Evolutionary conservation across 2,329 filamentous ascomycete genomes (phyloP).

Genomic region (Aureobasidium pullulans): DNA sequence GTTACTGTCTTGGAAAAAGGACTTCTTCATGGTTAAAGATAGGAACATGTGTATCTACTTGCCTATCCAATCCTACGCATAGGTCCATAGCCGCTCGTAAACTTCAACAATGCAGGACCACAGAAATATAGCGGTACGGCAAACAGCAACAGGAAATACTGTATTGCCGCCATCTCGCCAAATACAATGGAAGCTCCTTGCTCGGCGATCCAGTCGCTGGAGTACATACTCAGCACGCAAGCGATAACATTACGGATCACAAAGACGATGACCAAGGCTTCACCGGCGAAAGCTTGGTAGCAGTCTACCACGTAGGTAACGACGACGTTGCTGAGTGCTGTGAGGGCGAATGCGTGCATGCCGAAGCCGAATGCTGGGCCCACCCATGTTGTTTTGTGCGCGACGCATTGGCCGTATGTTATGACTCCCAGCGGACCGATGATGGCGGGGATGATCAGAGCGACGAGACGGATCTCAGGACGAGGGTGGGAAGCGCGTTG

Average conservation of each 20-base stretch:
- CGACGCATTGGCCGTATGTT: conserved; percentile 25
- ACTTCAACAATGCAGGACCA: background rate
- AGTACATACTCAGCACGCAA: conserved; percentile 23
- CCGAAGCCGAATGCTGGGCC: conserved; percentile 22
- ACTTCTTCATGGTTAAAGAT: too few relatives aligned
- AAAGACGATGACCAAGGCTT: conserved; percentile 25
- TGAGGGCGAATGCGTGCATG: conserved; percentile 27
- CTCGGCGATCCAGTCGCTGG: conserved; percentile 20
- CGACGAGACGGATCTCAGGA: conserved; percentile 24
- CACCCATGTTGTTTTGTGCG: conserved; percentile 18
- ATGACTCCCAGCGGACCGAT: conserved; percentile 26
- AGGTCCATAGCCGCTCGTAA: background rate
- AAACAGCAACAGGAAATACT: conserved; percentile 20
- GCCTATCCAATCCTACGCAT: background rate
- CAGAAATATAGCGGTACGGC: conserved; percentile 3
- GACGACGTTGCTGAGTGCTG: conserved; percentile 23
- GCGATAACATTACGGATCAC: conserved; percentile 25
- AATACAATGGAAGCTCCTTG: conserved; percentile 20
- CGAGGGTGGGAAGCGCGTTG: conserved; percentile 19
- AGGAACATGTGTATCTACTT: too few relatives aligned
- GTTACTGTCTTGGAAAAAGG: too few relatives aligned
- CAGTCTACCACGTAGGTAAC: conserved; percentile 26
- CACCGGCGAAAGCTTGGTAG: conserved; percentile 22
- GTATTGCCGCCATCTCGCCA: conserved; percentile 23
- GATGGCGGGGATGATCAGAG: conserved; percentile 22